These are phyloP conservation scores for Saussurea involucrata DNA, from an alignment of 129 eudicot species.

Conservation along the genomic window DNA sequence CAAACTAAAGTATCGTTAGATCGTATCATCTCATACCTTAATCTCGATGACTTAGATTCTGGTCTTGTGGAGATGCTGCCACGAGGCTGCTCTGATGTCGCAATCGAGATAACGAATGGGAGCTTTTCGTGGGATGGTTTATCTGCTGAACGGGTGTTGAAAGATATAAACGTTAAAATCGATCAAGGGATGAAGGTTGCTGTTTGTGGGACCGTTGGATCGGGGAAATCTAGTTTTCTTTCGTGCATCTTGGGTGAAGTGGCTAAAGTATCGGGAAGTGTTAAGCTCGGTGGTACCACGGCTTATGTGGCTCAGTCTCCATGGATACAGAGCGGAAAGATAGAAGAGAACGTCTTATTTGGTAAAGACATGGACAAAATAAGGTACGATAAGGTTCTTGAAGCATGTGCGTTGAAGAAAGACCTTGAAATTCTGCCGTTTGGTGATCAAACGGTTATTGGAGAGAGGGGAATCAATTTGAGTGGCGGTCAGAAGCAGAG, in stretches of 20 bases:
- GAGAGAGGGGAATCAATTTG: conserved; percentile 93
- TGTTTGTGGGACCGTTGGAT: conserved; percentile 84
- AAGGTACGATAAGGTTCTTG: conserved; percentile 64
- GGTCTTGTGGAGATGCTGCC: conserved; percentile 58
- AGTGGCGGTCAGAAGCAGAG: conserved; percentile 99
- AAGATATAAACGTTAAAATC: conserved; percentile 53
- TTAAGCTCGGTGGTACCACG: conserved; percentile 62
- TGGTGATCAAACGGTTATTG: conserved; percentile 89
- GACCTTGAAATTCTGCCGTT: conserved; percentile 75
- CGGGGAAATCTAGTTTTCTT: conserved; percentile 87
- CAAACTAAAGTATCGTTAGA: conserved; percentile 97
- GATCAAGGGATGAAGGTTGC: conserved; percentile 78
- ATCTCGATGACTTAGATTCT: conserved; percentile 55
- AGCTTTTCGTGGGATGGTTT: conserved; percentile 67
- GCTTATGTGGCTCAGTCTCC: conserved; percentile 91
- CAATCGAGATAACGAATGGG: conserved; percentile 60
- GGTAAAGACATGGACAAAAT: conserved; percentile 65
- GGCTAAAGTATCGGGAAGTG: conserved; percentile 60
- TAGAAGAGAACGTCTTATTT: conserved; percentile 75
- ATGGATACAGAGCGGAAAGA: conserved; percentile 95
- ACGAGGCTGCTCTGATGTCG: conserved; percentile 34
- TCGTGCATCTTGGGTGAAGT: conserved; percentile 80
- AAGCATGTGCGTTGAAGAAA: conserved; percentile 80
- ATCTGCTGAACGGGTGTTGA: conserved; percentile 40
- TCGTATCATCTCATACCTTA: conserved; percentile 66